Percentiles rank a stretch among this genome's conserved stretches.
These are phyloP conservation scores for Sparassis latifolia DNA, from an alignment of 1,284 basidiomycete genomes.

Conservation along the genomic window DNA sequence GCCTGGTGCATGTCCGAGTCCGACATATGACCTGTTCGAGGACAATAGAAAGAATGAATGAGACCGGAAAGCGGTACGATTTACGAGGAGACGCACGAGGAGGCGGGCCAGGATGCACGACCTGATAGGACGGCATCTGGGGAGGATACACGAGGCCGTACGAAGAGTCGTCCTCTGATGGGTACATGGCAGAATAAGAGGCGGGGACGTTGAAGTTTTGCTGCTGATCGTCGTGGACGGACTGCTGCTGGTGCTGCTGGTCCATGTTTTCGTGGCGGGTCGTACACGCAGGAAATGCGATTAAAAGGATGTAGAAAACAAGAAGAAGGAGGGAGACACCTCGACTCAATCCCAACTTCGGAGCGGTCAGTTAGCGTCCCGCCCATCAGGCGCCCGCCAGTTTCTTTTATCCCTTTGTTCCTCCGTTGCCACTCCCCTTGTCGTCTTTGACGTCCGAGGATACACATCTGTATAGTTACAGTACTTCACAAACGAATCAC, in stretches of 20 bases:
- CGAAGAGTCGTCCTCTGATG: slow-evolving; percentile 33
- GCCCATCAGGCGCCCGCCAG: too few species aligned
- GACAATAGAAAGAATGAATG: slow-evolving; percentile 23
- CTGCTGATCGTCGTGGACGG: slow-evolving; percentile 33
- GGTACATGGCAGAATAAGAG: slow-evolving; percentile 28
- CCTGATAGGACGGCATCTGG: slow-evolving; percentile 34
- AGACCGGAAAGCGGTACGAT: slow-evolving; percentile 30
- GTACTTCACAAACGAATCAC: slow-evolving; percentile 23
- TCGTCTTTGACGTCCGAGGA: not conserved
- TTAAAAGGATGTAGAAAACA: slow-evolving; percentile 27
- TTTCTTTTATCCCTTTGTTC: too few species aligned
- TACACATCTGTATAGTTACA: slow-evolving; percentile 1
- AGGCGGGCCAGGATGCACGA: slow-evolving; percentile 38
- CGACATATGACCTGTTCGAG: slow-evolving; percentile 43
- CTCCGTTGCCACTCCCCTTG: not conserved
- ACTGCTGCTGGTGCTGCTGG: slow-evolving; percentile 29
- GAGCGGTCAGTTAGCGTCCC: too few species aligned
- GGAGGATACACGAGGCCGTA: slow-evolving; percentile 37
- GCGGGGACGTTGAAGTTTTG: slow-evolving; percentile 29
- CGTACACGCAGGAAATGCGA: slow-evolving; percentile 9
- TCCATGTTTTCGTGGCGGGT: slow-evolving; percentile 34
- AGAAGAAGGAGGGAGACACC: slow-evolving; percentile 8
- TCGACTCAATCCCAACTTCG: too few species aligned
- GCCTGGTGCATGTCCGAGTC: slow-evolving; percentile 39
- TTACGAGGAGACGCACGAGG: slow-evolving; percentile 48